Base-by-base conservation (phyloP, 352 stramenopile genomes). In the Aphanomyces astaci region DNA sequence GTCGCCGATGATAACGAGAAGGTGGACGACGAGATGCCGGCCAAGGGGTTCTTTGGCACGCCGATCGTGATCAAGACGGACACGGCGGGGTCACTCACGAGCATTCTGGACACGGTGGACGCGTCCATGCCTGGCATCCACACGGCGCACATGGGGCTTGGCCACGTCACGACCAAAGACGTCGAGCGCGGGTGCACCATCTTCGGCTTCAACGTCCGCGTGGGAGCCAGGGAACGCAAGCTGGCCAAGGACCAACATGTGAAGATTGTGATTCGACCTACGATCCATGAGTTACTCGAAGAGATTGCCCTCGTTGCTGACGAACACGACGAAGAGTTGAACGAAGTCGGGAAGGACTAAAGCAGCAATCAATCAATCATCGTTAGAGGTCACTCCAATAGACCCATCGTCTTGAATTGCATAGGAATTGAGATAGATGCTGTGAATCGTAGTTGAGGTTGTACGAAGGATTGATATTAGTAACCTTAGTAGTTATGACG, bases 111-210 rank as follows among this genome's bases (percentile, higher is more conserved):
- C 57, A 92, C 82, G 30, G 84, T 94, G 19, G 84, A 92, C 63
- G 77, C 84, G 49, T n/a, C n/a, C n/a, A 70, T 79, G 56, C 56
- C 71, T 51, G 55, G 66, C n/a, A 40, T 79, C 52, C 43, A 92
- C 82, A 94, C 84, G 60, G 84, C 82, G 3, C 81, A 84, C 28
- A 76, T 94, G 28, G 86, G 86, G 25, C 90, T 94, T 62, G 86
- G 86, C 46, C 79, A 89, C 63, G 86, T 94, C 62, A 85, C 86
- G 3, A 75, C 74, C 0, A 82, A 83, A 64, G 86, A 94, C 64
- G 89, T 94, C 36, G 86, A 94, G 51, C 81, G 78, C 70, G 79
- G 89, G 57, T 94, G 86, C 39, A 85, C 84, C 46, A 93, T 93
- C 70, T 92, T 90, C 31, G 86, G 82, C 32, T 94, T 94, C 64